A percentile compares a stretch with the other conserved stretches of the same genome.
These are phyloP conservation scores for Daldinia sp. DNA, from an alignment of 2,329 filamentous ascomycete species.

Conservation along the genomic window DNA sequence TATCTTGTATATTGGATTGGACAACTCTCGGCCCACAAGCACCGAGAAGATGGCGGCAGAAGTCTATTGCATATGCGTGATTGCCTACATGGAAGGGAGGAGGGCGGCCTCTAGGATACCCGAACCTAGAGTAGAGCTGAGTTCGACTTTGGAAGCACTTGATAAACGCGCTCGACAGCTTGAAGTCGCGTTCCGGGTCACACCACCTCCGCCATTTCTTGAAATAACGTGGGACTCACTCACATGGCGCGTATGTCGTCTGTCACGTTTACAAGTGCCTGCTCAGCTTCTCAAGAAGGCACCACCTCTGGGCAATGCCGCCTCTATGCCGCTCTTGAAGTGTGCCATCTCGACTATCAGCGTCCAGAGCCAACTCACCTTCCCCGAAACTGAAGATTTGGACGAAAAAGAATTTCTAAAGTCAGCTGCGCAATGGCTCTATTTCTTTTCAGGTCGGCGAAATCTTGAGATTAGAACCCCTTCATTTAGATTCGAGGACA, in stretches of 20 bases:
- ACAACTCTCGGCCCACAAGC: background rate
- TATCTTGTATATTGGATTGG: background rate
- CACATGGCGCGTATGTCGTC: conserved; percentile 37
- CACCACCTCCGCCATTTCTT: conserved; percentile 40
- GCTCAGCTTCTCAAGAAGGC: background rate
- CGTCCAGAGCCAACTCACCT: conserved; percentile 13
- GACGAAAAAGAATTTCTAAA: conserved; percentile 23
- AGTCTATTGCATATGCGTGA: conserved; percentile 37
- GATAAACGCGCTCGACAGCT: conserved; percentile 37
- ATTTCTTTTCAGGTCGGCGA: conserved; percentile 32
- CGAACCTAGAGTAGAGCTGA: background rate
- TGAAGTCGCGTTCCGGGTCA: conserved; percentile 24
- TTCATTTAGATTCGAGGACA: conserved; percentile 27
- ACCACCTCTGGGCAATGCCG: conserved; percentile 17
- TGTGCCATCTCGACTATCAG: conserved; percentile 15
- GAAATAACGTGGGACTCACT: conserved; percentile 40
- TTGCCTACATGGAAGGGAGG: conserved; percentile 40
- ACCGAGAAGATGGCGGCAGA: conserved; percentile 30
- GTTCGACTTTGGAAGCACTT: conserved; percentile 29
- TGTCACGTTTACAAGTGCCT: background rate
- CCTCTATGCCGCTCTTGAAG: conserved; percentile 27
- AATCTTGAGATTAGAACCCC: conserved; percentile 18
- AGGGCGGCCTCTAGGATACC: conserved; percentile 5
- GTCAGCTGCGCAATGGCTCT: conserved; percentile 36
- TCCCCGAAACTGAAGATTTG: conserved; percentile 12